Conservation (phyloP, 2,329 filamentous ascomycete species). For the Chaetomium strumarium region DNA sequence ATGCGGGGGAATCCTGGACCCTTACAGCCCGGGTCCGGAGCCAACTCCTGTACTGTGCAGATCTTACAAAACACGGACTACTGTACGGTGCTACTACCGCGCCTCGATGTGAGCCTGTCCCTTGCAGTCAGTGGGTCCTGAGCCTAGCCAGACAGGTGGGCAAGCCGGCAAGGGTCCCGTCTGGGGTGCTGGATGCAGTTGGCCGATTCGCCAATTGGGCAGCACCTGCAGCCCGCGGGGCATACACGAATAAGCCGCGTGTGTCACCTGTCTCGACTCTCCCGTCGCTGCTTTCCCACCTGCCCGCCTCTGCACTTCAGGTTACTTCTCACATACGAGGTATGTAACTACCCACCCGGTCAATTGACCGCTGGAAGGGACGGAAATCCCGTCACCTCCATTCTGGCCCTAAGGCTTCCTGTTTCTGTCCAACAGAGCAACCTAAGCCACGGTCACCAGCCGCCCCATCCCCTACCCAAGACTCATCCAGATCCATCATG, state of each 20-base stretch:
- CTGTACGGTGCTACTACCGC: no score
- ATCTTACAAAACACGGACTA: no score
- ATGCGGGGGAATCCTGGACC: constrained; percentile 18
- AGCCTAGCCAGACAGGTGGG: no score
- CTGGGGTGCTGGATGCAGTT: not conserved
- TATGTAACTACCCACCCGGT: no score
- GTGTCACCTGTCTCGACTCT: constrained; percentile 13
- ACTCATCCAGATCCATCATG: constrained; percentile 13
- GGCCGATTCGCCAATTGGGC: constrained; percentile 13
- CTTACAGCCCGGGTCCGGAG: constrained; percentile 16
- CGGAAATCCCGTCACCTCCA: constrained; percentile 3
- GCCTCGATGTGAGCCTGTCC: no score
- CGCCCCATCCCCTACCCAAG: constrained; percentile 7
- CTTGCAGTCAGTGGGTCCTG: no score
- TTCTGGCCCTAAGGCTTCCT: not conserved
- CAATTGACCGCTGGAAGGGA: constrained; percentile 1
- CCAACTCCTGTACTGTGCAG: no score
- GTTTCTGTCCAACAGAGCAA: constrained; percentile 5
- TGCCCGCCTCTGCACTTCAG: not conserved
- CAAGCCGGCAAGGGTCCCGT: not conserved
- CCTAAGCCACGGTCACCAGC: constrained; percentile 10
- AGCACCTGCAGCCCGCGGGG: constrained; percentile 7
- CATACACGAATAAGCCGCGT: constrained; percentile 14
- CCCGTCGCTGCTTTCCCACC: constrained; percentile 8
- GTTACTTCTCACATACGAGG: no score